Evolutionary conservation across 2,329 filamentous ascomycete species (phyloP), one percentile per base, ranked within the genome.

Genomic region (Aspergillus aculeatinus): DNA sequence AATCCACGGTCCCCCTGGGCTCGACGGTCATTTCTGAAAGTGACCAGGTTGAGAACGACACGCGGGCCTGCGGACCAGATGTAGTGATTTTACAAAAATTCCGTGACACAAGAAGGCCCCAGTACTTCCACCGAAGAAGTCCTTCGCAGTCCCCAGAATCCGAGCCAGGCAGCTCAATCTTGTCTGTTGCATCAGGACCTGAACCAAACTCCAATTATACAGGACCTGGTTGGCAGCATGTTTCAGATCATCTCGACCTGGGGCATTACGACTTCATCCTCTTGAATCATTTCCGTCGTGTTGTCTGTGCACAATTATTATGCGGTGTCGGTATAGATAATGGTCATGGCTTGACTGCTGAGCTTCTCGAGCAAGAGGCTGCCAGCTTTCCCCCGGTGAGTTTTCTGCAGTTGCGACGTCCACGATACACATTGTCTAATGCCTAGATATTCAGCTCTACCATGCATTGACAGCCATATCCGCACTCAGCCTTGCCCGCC

Each of bases 391-490:
- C 77, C 66, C 82, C 83, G 33, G 82, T 84, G 72, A 69, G 81
- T 77, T 35, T 55, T 6, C 50, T 54, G 73, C 51, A 51, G 35
- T 21, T 47, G 19, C 47, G 16, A 14, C 31, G 31, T 53, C 19
- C 48, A 51, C 52, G 59, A 50, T 48, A 27, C 61, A 51, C 23
- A 49, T 59, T 51, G 62, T 29, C 54, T 59, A 51, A 57, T 63
- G 52, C 56, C 49, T 57, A 52, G 52, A 7, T n/a, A 23, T 53
- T 48, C 55, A 84, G 82, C 77, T 86, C 57, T 80, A 82, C 52
- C 81, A 85, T 67, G 83, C 84, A 7, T 84, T 86, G 63, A 83
- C 84, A 75, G 83, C 83, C 4, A 71, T 86, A n/a, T 82, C 82
- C 25, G 82, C 82, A 19, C 76, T 85, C 48, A 83, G 81, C 65